Percentiles rank a stretch among this genome's conserved stretches.
Conservation (phyloP, 139 green algal genomes). For the Micromonas pusilla region DNA sequence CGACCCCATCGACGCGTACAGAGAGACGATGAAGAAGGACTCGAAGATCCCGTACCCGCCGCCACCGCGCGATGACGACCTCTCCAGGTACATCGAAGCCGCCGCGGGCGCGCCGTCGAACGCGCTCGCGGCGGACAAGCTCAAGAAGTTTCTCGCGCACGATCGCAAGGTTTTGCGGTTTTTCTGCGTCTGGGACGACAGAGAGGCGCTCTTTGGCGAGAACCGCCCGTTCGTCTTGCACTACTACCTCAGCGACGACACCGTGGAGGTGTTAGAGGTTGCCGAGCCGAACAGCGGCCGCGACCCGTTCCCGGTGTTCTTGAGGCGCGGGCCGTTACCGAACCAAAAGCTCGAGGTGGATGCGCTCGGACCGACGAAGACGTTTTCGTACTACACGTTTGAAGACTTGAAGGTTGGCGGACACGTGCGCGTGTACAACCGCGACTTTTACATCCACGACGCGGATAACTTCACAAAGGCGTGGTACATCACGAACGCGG, state of each 20-base stretch:
- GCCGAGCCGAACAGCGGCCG: constrained; percentile 70
- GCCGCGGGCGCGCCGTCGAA: constrained; percentile 14
- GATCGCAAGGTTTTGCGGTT: constrained; percentile 73
- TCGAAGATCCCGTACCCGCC: neutral
- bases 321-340: constrained; percentile 65
- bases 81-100: constrained; percentile 30
- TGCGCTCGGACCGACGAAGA: neutral
- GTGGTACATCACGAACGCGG: constrained; percentile 65
- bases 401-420: constrained; percentile 68
- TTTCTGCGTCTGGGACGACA: constrained; percentile 81
- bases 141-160: constrained; percentile 22
- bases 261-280: constrained; percentile 82
- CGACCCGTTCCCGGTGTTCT: constrained; percentile 75
- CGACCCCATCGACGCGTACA: constrained; percentile 24
- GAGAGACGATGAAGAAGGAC: constrained; percentile 25
- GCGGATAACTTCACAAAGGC: constrained; percentile 74
- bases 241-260: constrained; percentile 89
- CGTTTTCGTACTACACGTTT: constrained; percentile 11
- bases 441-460: constrained; percentile 67
- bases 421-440: constrained; percentile 62
- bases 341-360: constrained; percentile 25
- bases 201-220: constrained; percentile 65
- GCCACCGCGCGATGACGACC: constrained; percentile 16
- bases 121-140: neutral
- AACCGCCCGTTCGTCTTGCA: constrained; percentile 77